Base-by-base conservation (phyloP, 2,329 filamentous ascomycete genomes). In the Scedosporium boydii region DNA sequence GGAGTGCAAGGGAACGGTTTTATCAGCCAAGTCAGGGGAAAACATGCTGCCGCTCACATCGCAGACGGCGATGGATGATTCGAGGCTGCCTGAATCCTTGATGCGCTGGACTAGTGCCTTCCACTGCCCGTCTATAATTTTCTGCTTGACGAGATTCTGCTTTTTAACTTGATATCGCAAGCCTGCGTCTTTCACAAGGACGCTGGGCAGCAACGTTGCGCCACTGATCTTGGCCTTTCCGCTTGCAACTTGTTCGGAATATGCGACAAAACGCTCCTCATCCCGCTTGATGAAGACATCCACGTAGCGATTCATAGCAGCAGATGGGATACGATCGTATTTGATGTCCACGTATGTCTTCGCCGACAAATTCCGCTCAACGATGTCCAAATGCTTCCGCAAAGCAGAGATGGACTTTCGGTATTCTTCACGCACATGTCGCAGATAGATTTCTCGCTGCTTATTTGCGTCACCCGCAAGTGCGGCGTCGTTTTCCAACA, bases 1-100 rank as follows among this genome's bases (percentile, higher is more conserved):
- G 6, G 77, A 77, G 68, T 86, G 77, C 69, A 86, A 74, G 0
- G 82, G 81, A 0, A 63, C 66, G 0, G 80, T 83, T 0, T 73
- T 71, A 64, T 85, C 82, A 0, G 65, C 60, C 58, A 82, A 78
- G 0, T 0, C 3, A 0, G 77, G 75, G 0, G 0, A 0, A 0
- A 0, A 0, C 83, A 86, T 86, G 46, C 80, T 83, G 4, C 78
- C 80, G 6, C 79, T 83, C 6, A 85, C 81, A 63, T 87, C 83
- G 63, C 81, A 84, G 9, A 86, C 76, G 1, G 83, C 82, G 41
- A 86, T 82, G 63, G 78, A 77, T 16, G 77, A 79, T 16, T 78
- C 72, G 6, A 87, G 71, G 0, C 74, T 78, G 2, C 83, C 83
- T 2, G 78, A 81, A 64, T 85, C 80, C 58, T 77, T 80, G 69